Evolutionary conservation across 768 basidiomycete species (phyloP), one percentile per base, ranked within the genome.

Genomic region (Lactifluus subvellereus): DNA sequence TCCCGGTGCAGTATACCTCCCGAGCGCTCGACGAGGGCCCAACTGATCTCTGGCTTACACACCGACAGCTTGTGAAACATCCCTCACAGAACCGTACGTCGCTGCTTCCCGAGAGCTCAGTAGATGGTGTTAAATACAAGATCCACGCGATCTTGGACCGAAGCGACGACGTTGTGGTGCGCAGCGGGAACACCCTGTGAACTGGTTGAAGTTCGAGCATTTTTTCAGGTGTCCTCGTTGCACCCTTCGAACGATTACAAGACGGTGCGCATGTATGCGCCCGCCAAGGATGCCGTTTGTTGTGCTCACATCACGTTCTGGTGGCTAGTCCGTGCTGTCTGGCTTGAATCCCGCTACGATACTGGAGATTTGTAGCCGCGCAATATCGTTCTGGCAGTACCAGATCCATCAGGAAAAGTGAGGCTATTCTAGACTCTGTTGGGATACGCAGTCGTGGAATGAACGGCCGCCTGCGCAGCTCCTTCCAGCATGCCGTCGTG

Each of bases 231-330:
- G 32, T 90, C 86, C 75, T 90, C 89, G 2, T 74, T 94, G 18
- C 87, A 89, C 69, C 91, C 91, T 0, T 86, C 90, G 4, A 94
- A 94, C 71, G 91, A 94, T 73, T 94, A 93, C 75, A 94, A 93
- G 77, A 94, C 91, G 54, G 91, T 88, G 71, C 70, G 78, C 54
- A 30, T 67, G 58, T 64, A 62, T 59, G 74, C 78, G 78, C 80
- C 76, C 73, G 22, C 32, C 32, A 40, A 22, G 22, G 20, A 18
- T 20, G 22, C 11, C 6, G 76, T 71, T 57, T 14, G 59, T 51
- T 22, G 51, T 59, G 45, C 38, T 37, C 20, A 58, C 59, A 64
- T 66, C 54, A 63, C 6, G 8, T 22, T 48, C 22, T 8, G 8
- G 20, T 35, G 42, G 50, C 37, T 51, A 94, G 91, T 93, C 91